phyloP scores from a whole-genome alignment of 208 protist genomes.

The Trichomonas vaginalis region DNA sequence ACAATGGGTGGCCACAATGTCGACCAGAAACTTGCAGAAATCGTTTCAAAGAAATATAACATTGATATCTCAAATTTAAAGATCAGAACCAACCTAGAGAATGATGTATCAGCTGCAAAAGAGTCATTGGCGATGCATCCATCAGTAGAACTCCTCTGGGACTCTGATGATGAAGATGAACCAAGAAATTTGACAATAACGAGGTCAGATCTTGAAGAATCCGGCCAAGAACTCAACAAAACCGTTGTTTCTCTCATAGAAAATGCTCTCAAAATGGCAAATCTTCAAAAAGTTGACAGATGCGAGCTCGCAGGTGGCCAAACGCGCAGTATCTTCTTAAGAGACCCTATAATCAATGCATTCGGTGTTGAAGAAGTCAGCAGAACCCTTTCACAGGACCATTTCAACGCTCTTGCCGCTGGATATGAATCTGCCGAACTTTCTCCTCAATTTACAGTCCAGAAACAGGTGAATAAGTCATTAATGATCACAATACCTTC shows the following conservation, averaged over 20 bases:
- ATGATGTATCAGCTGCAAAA: neutral
- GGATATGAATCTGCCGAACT: neutral
- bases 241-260: neutral
- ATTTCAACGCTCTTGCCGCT: neutral
- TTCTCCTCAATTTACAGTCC: neutral
- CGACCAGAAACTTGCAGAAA: neutral
- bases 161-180: neutral
- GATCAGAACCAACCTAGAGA: neutral
- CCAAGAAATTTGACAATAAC: neutral
- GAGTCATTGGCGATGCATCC: neutral
- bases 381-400: neutral
- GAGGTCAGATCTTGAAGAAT: neutral
- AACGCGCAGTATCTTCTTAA: neutral
- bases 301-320: neutral
- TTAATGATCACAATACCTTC: neutral
- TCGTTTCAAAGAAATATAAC: neutral
- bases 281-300: neutral
- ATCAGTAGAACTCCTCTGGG: neutral
- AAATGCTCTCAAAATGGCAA: neutral
- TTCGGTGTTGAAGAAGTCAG: neutral
- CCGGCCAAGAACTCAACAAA: neutral
- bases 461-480: neutral
- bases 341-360: neutral
- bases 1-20: neutral
- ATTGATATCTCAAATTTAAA: neutral